phyloP scores from a whole-genome alignment of 108 stramenopile genomes.

The Asterionellopsis glacialis region DNA sequence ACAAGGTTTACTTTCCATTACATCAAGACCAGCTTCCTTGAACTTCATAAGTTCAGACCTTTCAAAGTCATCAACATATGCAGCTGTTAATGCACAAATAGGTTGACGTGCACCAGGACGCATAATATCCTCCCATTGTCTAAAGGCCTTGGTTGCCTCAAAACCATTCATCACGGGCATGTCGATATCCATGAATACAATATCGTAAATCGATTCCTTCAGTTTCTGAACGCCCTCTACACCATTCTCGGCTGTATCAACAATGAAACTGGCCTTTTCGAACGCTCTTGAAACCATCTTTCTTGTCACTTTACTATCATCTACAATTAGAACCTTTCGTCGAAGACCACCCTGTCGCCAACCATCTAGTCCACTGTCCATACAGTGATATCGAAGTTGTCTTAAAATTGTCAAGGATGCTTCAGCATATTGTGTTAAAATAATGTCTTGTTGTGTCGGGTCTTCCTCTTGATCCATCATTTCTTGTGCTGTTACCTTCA shows the following conservation, averaged over 20 bases:
- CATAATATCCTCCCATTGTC: constrained; percentile 81
- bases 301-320: constrained; percentile 79
- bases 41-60: constrained; percentile 84
- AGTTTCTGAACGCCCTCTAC: constrained; percentile 83
- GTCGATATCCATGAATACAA: constrained; percentile 95
- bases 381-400: constrained; percentile 89
- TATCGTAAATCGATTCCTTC: constrained; percentile 85
- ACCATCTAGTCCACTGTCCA: constrained; percentile 86
- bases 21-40: constrained; percentile 86
- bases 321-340: constrained; percentile 83
- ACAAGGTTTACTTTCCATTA: constrained; percentile 89
- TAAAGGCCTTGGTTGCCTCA: constrained; percentile 77
- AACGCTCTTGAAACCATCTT: constrained; percentile 83
- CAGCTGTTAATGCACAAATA: constrained; percentile 87
- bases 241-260: constrained; percentile 87
- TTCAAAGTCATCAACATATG: constrained; percentile 84
- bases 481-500: constrained; percentile 73
- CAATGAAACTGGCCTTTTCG: constrained; percentile 84
- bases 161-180: constrained; percentile 96
- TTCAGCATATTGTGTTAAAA: constrained; percentile 82
- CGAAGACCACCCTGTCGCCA: constrained; percentile 84
- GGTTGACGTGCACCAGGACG: constrained; percentile 86
- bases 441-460: constrained; percentile 73
- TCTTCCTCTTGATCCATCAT: constrained; percentile 81
- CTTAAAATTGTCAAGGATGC: constrained; percentile 83